A percentile compares a stretch with the other conserved stretches of the same genome.
phyloP scores from a whole-genome alignment of 2,329 filamentous ascomycete species.

The Aphanoascus verrucosus region DNA sequence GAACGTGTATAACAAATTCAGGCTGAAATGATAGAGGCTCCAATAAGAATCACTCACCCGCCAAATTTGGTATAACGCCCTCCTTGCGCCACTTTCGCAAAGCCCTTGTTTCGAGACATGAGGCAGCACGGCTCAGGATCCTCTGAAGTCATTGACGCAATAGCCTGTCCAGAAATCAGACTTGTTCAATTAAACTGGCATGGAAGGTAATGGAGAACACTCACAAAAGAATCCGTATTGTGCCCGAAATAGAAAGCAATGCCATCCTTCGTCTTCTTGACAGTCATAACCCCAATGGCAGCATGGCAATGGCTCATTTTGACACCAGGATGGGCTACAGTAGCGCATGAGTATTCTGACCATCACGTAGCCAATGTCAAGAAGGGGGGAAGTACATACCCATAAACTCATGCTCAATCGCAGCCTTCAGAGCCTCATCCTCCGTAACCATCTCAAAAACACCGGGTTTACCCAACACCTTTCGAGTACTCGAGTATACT shows the following conservation, averaged over 20 bases:
- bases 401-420: slow-evolving; percentile 87
- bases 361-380: background rate
- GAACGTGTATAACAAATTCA: background rate
- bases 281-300: slow-evolving; percentile 79
- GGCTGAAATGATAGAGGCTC: background rate
- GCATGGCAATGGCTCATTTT: slow-evolving; percentile 66
- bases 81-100: slow-evolving; percentile 43
- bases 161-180: slow-evolving; percentile 39
- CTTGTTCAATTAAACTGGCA: background rate
- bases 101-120: slow-evolving; percentile 65
- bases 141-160: slow-evolving; percentile 76
- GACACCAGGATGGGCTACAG: slow-evolving; percentile 64
- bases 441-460: slow-evolving; percentile 57
- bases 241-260: slow-evolving; percentile 87
- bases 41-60: slow-evolving; percentile 19
- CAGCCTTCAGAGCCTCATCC: slow-evolving; percentile 64
- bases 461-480: slow-evolving; percentile 46
- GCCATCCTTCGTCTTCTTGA: slow-evolving; percentile 70
- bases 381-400: slow-evolving; percentile 32
- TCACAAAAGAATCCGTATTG: slow-evolving; percentile 74
- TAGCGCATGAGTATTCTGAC: slow-evolving; percentile 9
- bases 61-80: slow-evolving; percentile 26
- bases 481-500: slow-evolving; percentile 59
- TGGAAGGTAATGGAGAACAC: slow-evolving; percentile 15
- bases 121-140: slow-evolving; percentile 67